Percentiles rank a stretch among this genome's conserved stretches.
phyloP scores from a whole-genome alignment of 2,329 filamentous ascomycete species.

The Magnaporthales sp. region DNA sequence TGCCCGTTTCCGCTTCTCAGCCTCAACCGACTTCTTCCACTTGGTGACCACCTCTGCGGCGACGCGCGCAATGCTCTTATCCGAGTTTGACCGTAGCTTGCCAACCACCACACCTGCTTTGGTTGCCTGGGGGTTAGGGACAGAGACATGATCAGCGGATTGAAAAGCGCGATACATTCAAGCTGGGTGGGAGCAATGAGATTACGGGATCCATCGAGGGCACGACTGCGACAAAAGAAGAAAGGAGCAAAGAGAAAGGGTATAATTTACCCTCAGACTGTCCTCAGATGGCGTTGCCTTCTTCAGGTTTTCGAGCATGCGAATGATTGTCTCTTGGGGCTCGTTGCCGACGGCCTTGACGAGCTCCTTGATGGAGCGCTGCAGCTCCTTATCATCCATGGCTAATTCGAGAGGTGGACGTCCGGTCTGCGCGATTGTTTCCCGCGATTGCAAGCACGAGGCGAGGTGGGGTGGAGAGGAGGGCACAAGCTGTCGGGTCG shows the following conservation, averaged over 20 bases:
- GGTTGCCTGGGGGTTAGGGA: slow-evolving; percentile 53
- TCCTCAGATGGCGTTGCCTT: slow-evolving; percentile 80
- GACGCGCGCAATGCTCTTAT: slow-evolving; percentile 71
- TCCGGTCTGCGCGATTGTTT: background rate
- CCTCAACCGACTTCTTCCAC: slow-evolving; percentile 74
- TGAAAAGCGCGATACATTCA: background rate
- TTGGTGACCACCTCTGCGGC: slow-evolving; percentile 79
- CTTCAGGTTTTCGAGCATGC: slow-evolving; percentile 70
- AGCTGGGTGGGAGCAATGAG: background rate
- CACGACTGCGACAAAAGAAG: slow-evolving; percentile 3
- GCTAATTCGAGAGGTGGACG: background rate
- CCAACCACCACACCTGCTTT: slow-evolving; percentile 85
- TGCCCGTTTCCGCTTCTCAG: slow-evolving; percentile 41
- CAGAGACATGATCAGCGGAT: background rate
- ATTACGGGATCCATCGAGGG: background rate
- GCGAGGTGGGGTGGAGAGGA: background rate
- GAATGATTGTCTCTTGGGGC: slow-evolving; percentile 60
- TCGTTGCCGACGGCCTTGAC: slow-evolving; percentile 71
- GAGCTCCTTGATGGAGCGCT: slow-evolving; percentile 67
- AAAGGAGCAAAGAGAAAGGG: slow-evolving; percentile 2
- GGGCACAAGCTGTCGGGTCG: background rate
- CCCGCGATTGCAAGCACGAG: background rate
- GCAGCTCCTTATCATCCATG: slow-evolving; percentile 79
- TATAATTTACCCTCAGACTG: slow-evolving; percentile 62
- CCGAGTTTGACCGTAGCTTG: slow-evolving; percentile 65